Evolutionary conservation across 306 rosid genomes (phyloP).

Genomic region (Carpinus fangiana): DNA sequence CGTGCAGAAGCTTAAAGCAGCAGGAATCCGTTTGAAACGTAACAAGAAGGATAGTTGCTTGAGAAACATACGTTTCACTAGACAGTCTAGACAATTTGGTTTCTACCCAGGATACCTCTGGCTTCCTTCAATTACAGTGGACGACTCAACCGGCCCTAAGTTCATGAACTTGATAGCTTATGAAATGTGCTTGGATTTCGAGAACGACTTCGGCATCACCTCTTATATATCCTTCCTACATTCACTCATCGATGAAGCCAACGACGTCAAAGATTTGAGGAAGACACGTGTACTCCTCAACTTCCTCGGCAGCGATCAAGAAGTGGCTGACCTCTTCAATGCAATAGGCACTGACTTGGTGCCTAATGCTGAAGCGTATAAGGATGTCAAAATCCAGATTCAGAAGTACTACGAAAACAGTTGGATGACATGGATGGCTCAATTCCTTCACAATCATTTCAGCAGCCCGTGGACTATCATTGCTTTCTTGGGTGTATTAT

Average conservation of each 20-base stretch:
- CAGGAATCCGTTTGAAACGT: slow-evolving; percentile 3
- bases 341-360: slow-evolving; percentile 25
- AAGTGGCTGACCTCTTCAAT: slow-evolving; percentile 27
- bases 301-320: slow-evolving; percentile 26
- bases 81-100: not conserved
- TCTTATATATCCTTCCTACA: slow-evolving; percentile 24
- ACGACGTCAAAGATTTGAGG: slow-evolving; percentile 21
- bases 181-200: slow-evolving; percentile 24
- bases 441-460: slow-evolving; percentile 24
- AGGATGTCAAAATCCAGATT: not conserved
- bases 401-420: slow-evolving; percentile 14
- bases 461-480: slow-evolving; percentile 25
- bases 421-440: slow-evolving; percentile 29
- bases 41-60: not conserved
- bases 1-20: slow-evolving; percentile 19
- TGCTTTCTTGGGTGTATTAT: slow-evolving; percentile 3
- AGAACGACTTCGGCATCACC: slow-evolving; percentile 11
- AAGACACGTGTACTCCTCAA: slow-evolving; percentile 5
- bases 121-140: slow-evolving; percentile 20
- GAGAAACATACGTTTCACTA: slow-evolving; percentile 5
- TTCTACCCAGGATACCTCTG: slow-evolving; percentile 7
- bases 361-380: slow-evolving; percentile 4
- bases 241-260: slow-evolving; percentile 18
- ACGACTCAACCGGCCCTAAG: slow-evolving; percentile 18
- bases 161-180: slow-evolving; percentile 32